Percentiles rank a stretch among this genome's conserved stretches.
Evolutionary conservation across 441 rosid species (phyloP).

Genomic region (Aquilaria agallochum): DNA sequence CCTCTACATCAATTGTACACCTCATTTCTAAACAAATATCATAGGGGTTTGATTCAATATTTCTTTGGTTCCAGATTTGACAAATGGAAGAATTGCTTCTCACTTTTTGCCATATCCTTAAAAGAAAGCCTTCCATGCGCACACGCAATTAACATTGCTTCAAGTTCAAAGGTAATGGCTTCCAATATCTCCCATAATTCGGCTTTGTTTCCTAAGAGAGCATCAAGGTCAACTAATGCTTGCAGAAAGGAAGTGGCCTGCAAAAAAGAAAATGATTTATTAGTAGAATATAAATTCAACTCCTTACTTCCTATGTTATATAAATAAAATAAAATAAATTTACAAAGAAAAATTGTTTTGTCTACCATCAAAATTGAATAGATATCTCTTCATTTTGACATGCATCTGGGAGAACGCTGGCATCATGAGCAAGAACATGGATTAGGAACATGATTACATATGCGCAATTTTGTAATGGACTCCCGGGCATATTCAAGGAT

Average conservation of each 20-base stretch:
- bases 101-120: no score
- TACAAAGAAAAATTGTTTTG: slow-evolving; percentile 11
- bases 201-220: no score
- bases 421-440: slow-evolving; percentile 83
- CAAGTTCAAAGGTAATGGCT: no score
- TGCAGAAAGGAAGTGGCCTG: slow-evolving; percentile 74
- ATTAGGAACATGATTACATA: slow-evolving; percentile 76
- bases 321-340: background rate
- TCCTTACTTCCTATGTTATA: background rate
- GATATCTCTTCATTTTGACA: slow-evolving; percentile 64
- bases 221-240: slow-evolving; percentile 38
- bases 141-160: no score
- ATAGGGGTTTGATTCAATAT: no score
- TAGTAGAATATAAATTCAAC: slow-evolving; percentile 12
- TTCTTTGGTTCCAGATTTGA: no score
- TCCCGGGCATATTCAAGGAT: slow-evolving; percentile 54
- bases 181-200: no score
- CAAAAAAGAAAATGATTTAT: slow-evolving; percentile 28
- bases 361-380: slow-evolving; percentile 66
- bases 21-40: no score
- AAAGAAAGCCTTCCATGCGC: no score
- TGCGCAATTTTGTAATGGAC: slow-evolving; percentile 53
- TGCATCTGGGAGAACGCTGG: slow-evolving; percentile 61
- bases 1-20: no score
- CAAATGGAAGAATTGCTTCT: no score